Percentiles rank a stretch among this genome's conserved stretches.
Evolutionary conservation across 495 filamentous ascomycete species (phyloP).

Genomic region (Ramalina peruviana): DNA sequence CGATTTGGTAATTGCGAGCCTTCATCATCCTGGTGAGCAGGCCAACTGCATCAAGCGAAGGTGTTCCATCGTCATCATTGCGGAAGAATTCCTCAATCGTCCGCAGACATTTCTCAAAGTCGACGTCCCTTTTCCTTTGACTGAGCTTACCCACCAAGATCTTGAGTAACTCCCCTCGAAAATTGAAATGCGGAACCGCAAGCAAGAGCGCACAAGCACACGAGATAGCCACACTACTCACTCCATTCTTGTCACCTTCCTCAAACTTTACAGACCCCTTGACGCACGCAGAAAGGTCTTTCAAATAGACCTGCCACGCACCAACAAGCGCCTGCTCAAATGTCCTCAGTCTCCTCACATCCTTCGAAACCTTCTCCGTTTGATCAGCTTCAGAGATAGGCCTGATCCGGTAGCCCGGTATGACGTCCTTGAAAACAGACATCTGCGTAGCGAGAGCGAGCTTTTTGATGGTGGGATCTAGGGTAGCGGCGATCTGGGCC

Average conservation of each 20-base stretch:
- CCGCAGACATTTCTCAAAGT: slow-evolving; percentile 64
- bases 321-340: slow-evolving; percentile 75
- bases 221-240: slow-evolving; percentile 62
- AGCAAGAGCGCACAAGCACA: slow-evolving; percentile 70
- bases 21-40: slow-evolving; percentile 92
- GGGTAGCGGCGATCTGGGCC: slow-evolving; percentile 53
- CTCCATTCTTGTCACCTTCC: slow-evolving; percentile 22
- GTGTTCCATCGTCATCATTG: slow-evolving; percentile 77
- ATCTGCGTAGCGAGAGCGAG: slow-evolving; percentile 73
- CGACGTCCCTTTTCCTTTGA: slow-evolving; percentile 46
- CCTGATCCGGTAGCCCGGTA: slow-evolving; percentile 89
- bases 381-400: slow-evolving; percentile 59
- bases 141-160: slow-evolving; percentile 76
- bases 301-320: slow-evolving; percentile 72
- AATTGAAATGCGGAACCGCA: slow-evolving; percentile 91
- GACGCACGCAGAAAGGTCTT: slow-evolving; percentile 50
- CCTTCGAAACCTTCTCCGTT: slow-evolving; percentile 73
- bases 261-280: slow-evolving; percentile 24
- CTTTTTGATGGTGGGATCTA: slow-evolving; percentile 62
- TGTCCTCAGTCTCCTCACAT: slow-evolving; percentile 62
- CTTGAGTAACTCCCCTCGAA: slow-evolving; percentile 70
- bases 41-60: slow-evolving; percentile 74
- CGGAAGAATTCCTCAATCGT: slow-evolving; percentile 68
- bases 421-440: slow-evolving; percentile 88
- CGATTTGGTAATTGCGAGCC: slow-evolving; percentile 57